Percentiles rank a stretch among this genome's conserved stretches.
These are phyloP conservation scores for Craterostigma plantagineum DNA, from an alignment of 257 asterid species.

Conservation along the genomic window DNA sequence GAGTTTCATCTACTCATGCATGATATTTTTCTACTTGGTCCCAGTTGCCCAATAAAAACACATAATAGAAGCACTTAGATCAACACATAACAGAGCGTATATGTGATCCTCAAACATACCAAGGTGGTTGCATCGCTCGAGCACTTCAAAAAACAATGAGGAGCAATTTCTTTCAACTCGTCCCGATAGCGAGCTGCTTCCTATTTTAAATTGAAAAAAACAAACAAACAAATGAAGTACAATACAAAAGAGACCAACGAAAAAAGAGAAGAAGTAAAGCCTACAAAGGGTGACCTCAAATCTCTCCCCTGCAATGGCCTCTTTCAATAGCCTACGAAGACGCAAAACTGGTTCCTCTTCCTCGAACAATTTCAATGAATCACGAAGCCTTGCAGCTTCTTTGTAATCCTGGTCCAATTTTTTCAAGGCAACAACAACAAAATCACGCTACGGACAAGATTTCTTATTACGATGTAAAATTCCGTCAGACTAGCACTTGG, in stretches of 20 bases:
- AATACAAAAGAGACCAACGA: not conserved
- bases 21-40: too few species aligned
- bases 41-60: too few species aligned
- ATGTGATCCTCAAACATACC: constrained; percentile 22
- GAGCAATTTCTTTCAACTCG: constrained; percentile 59
- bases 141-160: constrained; percentile 59
- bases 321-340: constrained; percentile 45
- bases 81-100: not conserved
- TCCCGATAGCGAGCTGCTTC: constrained; percentile 55
- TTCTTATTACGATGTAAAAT: too few species aligned
- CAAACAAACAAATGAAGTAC: not conserved
- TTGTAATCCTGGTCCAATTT: constrained; percentile 32
- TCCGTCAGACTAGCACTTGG: not conserved
- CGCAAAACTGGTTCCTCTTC: constrained; percentile 72
- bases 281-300: not conserved
- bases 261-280: not conserved
- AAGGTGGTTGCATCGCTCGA: constrained; percentile 68
- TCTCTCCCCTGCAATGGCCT: constrained; percentile 28
- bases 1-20: not conserved
- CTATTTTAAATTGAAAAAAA: constrained; percentile 17
- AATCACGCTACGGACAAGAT: not conserved
- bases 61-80: too few species aligned
- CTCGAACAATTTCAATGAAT: constrained; percentile 52
- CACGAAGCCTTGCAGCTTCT: constrained; percentile 80
- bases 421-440: not conserved